These are phyloP conservation scores for Fusarium heterosporum DNA, from an alignment of 2,329 filamentous ascomycete species.

Conservation along the genomic window DNA sequence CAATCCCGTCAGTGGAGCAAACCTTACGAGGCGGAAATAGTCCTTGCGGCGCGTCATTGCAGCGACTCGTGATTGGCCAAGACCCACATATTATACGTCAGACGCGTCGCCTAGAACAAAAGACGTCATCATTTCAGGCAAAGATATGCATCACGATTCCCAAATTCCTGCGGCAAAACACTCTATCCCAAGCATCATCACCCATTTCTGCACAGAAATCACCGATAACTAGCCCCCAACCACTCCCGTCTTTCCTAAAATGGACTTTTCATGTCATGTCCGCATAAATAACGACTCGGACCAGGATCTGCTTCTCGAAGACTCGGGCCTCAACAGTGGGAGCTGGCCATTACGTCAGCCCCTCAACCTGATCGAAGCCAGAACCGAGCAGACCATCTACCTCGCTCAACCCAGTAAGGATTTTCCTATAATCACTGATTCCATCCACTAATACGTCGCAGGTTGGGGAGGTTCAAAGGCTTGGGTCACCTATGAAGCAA, in stretches of 20 bases:
- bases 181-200: background rate
- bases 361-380: constrained; percentile 26
- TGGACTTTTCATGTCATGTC: constrained; percentile 33
- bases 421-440: background rate
- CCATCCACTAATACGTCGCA: background rate
- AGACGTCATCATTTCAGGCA: constrained; percentile 18
- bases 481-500: constrained; percentile 27
- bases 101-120: background rate
- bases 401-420: constrained; percentile 19
- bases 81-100: background rate
- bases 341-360: constrained; percentile 31
- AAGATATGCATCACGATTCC: constrained; percentile 8
- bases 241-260: background rate
- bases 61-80: accelerated
- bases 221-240: accelerated
- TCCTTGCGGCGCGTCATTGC: background rate
- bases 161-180: background rate
- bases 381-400: constrained; percentile 24
- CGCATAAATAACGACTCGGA: constrained; percentile 15
- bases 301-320: constrained; percentile 29
- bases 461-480: constrained; percentile 26
- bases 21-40: background rate
- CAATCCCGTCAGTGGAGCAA: background rate
- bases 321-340: constrained; percentile 24
- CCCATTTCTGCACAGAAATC: background rate